Evolutionary conservation across 176 grass and related monocot genomes (phyloP), one percentile per base, ranked within the genome.

Genomic region (Triticum urartu): DNA sequence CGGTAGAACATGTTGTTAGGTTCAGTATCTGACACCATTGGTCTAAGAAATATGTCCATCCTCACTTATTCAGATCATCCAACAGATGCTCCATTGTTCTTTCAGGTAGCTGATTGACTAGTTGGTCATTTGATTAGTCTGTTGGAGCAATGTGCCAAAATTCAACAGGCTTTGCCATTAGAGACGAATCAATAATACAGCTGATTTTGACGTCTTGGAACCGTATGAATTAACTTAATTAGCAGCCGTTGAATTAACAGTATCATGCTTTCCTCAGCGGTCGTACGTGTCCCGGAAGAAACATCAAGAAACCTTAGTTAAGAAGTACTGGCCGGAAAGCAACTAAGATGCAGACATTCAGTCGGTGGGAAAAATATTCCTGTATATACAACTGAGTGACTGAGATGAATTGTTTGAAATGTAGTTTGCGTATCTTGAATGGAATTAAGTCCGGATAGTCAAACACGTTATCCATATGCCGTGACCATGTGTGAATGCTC

Each of bases 191-290:
- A 32, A 54, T 11, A 72, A 79, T 56, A 1, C 45, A 40, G 11
- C 56, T 25, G 66, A 73, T 34, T 7, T 26, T 65, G 84, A 59
- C 58, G 33, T 83, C 18, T 83, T 78, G 39, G 72, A 63, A 58
- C 63, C 79, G 2, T 78, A 24, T 5, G 14, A 64, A 26, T 79
- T 79, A 79, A n/a, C 24, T 5, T 74, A 63, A 32, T 64, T 47
- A 61, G 52, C 32, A 58, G 79, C 58, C 18, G 89, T 77, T 87
- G 43, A 79, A 60, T 66, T 74, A 90, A 83, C 25, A 24, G 18
- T 17, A 39, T 50, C 84, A 24, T 6, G 79, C 7, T 68, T 67
- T 66, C 68, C 75, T 26, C 59, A 65, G 17, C 78, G 6, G 56
- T 61, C 10, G 69, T 81, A 77, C 39, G 56, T 58, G 20, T 9